Evolutionary conservation across 345 rosid genomes (phyloP).

Genomic region (Lepidium sativum): DNA sequence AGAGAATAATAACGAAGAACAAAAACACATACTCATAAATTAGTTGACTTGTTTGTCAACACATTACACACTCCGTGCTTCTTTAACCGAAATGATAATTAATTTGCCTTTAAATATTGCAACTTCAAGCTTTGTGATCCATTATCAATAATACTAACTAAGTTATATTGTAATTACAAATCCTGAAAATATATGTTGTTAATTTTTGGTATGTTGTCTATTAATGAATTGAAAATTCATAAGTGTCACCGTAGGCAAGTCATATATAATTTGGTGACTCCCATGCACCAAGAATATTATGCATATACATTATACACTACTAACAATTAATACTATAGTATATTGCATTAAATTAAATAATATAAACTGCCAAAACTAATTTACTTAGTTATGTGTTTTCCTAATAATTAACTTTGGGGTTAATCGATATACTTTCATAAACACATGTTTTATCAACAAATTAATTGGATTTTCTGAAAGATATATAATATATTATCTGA

Average conservation of each 20-base stretch:
- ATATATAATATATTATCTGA: neutral
- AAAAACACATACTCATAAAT: neutral
- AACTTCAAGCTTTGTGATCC: neutral
- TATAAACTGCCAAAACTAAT: slow-evolving; percentile 16
- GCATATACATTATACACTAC: too few species aligned
- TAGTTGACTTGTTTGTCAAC: slow-evolving; percentile 24
- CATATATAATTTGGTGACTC: too few species aligned
- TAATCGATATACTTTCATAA: neutral
- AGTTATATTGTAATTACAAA: too few species aligned
- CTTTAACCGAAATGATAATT: slow-evolving; percentile 13
- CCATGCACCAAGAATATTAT: too few species aligned
- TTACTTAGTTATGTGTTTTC: neutral
- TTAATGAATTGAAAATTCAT: neutral
- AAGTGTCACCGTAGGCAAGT: slow-evolving; percentile 6
- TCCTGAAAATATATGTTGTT: too few species aligned
- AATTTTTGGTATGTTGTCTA: too few species aligned
- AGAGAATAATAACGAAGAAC: slow-evolving; percentile 1
- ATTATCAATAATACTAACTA: neutral
- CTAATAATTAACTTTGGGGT: neutral
- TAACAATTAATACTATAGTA: neutral
- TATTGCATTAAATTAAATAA: neutral
- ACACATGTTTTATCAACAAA: slow-evolving; percentile 2
- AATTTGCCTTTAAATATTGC: neutral
- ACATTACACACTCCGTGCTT: neutral
- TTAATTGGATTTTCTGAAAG: neutral